A percentile compares a stretch with the other conserved stretches of the same genome.
These are phyloP conservation scores for Trichocladium uniseriatum DNA, from an alignment of 495 filamentous ascomycete genomes.

Conservation along the genomic window DNA sequence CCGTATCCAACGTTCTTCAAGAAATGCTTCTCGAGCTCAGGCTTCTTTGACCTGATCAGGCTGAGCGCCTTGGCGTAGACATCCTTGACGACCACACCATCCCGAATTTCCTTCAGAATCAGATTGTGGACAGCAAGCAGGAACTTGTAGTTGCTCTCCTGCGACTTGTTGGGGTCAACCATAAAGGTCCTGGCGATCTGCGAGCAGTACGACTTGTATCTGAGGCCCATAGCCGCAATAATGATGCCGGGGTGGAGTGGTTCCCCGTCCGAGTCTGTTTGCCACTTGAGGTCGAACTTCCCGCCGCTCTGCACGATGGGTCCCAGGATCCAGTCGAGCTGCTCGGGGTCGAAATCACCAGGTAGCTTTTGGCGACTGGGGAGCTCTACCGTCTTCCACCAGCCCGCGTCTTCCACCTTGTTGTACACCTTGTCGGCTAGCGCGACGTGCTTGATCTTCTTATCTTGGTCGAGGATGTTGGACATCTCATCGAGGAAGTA, in stretches of 20 bases:
- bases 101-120: conserved; percentile 80
- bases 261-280: conserved; percentile 62
- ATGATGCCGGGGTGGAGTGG: conserved; percentile 92
- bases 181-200: conserved; percentile 86
- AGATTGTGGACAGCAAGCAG: conserved; percentile 75
- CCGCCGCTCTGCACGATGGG: conserved; percentile 95
- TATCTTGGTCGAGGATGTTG: conserved; percentile 82
- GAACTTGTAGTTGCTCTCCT: conserved; percentile 91
- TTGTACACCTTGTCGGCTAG: conserved; percentile 74
- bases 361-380: conserved; percentile 65
- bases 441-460: conserved; percentile 84
- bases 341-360: conserved; percentile 74
- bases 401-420: conserved; percentile 88
- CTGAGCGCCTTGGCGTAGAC: conserved; percentile 79
- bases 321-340: conserved; percentile 87
- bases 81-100: conserved; percentile 80
- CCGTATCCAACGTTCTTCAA: conserved; percentile 80
- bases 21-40: conserved; percentile 89
- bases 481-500: conserved; percentile 99
- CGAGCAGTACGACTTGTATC: conserved; percentile 91
- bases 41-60: conserved; percentile 75
- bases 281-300: conserved; percentile 80
- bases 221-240: conserved; percentile 76
- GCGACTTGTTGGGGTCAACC: conserved; percentile 90
- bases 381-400: conserved; percentile 70